phyloP scores from a whole-genome alignment of 1,284 basidiomycete genomes.

The Puccinia triticina region DNA sequence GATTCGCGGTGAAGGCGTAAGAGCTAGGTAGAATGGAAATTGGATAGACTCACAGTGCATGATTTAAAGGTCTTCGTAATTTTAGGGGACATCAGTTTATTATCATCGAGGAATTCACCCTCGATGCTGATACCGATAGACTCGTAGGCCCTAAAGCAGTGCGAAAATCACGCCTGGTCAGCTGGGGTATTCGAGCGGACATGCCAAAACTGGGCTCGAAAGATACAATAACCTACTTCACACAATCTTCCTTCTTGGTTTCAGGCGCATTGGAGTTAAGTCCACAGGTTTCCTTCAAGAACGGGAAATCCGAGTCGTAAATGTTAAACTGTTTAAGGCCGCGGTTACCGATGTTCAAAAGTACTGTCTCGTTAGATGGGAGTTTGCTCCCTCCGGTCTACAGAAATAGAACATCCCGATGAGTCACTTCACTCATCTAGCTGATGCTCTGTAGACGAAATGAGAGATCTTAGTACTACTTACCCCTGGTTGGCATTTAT shows the following conservation, averaged over 20 bases:
- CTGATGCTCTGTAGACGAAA: too few species aligned
- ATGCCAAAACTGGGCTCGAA: neutral
- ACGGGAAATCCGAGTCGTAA: conserved; percentile 21
- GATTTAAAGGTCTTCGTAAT: neutral
- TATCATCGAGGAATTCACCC: neutral
- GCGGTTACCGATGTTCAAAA: conserved; percentile 20
- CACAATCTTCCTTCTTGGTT: neutral
- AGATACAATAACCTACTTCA: neutral
- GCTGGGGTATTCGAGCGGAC: neutral
- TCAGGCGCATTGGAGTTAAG: neutral
- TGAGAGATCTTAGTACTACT: neutral
- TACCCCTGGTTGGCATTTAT: neutral
- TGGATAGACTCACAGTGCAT: neutral
- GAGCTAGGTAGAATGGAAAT: neutral
- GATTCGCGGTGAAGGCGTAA: neutral
- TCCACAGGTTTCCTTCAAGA: conserved; percentile 22
- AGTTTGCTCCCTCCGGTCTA: neutral
- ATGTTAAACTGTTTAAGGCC: neutral
- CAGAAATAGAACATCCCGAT: neutral
- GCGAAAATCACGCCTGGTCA: neutral
- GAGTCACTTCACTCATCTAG: neutral
- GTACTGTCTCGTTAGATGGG: neutral
- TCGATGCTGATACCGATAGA: neutral
- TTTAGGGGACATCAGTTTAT: neutral
- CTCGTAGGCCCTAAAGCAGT: conserved; percentile 4